Conservation (phyloP, 2,329 filamentous ascomycete genomes). For the Elsinoe australis region DNA sequence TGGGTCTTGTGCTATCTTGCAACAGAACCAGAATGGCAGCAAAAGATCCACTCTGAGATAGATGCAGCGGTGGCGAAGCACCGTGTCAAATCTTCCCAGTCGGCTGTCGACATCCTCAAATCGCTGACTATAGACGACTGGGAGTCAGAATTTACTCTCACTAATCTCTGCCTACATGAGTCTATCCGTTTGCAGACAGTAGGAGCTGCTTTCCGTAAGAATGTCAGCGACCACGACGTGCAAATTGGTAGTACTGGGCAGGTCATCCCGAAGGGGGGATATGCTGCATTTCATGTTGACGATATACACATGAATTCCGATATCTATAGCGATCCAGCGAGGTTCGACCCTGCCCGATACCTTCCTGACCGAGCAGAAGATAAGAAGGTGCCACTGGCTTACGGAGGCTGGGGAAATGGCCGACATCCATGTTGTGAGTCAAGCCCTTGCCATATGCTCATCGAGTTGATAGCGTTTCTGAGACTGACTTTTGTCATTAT, state of each 20-base stretch:
- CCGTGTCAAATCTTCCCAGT: conserved; percentile 28
- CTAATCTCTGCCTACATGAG: conserved; percentile 48
- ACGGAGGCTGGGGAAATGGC: conserved; percentile 25
- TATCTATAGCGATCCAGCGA: conserved; percentile 43
- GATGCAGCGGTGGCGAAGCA: conserved; percentile 39
- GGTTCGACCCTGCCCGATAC: conserved; percentile 47
- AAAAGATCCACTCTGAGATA: conserved; percentile 42
- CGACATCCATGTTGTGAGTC: conserved; percentile 36
- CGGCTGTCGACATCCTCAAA: conserved; percentile 35
- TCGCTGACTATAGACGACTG: conserved; percentile 46
- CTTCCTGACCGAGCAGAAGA: conserved; percentile 43
- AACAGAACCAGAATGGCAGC: conserved; percentile 40
- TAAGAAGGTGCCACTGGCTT: conserved; percentile 32
- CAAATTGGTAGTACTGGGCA: conserved; percentile 38
- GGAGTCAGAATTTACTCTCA: conserved; percentile 47
- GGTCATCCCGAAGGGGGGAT: conserved; percentile 44
- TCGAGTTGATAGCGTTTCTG: neutral
- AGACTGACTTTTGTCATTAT: neutral
- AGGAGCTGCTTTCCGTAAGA: conserved; percentile 47
- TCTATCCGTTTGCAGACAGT: conserved; percentile 45
- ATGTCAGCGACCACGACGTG: conserved; percentile 40
- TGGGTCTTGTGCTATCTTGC: conserved; percentile 48
- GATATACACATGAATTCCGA: conserved; percentile 44
- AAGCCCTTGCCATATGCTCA: neutral
- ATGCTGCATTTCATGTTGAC: conserved; percentile 40